Conservation (phyloP, 306 rosid genomes). For the Gleditsia sinensis region DNA sequence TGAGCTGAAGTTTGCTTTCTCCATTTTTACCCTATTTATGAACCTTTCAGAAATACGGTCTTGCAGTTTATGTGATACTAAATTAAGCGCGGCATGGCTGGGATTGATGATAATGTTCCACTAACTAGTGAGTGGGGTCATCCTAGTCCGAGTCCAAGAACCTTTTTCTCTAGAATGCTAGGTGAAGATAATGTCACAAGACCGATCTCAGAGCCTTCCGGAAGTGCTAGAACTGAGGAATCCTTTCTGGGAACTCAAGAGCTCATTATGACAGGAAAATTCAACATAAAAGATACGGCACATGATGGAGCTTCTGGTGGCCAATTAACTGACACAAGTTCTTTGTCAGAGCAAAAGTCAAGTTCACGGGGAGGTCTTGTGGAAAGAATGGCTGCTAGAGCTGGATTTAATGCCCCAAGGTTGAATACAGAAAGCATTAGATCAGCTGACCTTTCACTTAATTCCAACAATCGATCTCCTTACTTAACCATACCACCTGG, state of each 20-base stretch:
- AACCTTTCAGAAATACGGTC: constrained; percentile 33
- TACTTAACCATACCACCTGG: constrained; percentile 90
- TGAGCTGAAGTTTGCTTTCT: constrained; percentile 21
- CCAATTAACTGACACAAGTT: constrained; percentile 38
- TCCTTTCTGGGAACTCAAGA: constrained; percentile 50
- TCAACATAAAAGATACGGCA: constrained; percentile 23
- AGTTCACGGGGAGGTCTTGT: constrained; percentile 67
- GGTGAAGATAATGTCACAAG: constrained; percentile 62
- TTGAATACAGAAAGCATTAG: constrained; percentile 84
- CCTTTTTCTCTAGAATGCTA: constrained; percentile 65
- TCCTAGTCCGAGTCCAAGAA: constrained; percentile 76
- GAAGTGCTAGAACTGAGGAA: constrained; percentile 48
- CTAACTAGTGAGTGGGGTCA: constrained; percentile 75
- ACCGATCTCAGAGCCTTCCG: constrained; percentile 45
- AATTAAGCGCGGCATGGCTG: constrained; percentile 64
- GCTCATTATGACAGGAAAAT: constrained; percentile 21
- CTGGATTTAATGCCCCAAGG: constrained; percentile 97
- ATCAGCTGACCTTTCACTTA: constrained; percentile 65
- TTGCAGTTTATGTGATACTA: constrained; percentile 35
- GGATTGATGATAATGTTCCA: constrained; percentile 74
- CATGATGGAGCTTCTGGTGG: constrained; percentile 44
- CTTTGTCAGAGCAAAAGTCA: constrained; percentile 48
- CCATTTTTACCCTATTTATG: constrained; percentile 9
- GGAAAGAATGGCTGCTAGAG: constrained; percentile 89
- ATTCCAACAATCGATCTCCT: constrained; percentile 70